phyloP scores from a whole-genome alignment of 345 rosid species.

The Populus pruinosa region DNA sequence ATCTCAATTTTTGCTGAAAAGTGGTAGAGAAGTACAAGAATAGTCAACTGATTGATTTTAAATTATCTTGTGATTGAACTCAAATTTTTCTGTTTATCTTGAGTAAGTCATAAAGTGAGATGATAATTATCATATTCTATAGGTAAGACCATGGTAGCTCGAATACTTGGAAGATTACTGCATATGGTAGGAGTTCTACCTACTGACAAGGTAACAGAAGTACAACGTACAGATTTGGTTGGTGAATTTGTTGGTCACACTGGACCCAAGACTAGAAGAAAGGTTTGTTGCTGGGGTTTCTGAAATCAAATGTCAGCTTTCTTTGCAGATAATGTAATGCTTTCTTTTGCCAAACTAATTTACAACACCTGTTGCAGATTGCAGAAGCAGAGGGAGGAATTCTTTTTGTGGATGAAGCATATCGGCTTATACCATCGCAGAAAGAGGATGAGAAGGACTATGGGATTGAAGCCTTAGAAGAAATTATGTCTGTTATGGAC shows the following conservation, averaged over 20 bases:
- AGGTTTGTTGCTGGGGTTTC: slow-evolving; percentile 40
- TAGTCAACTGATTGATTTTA: neutral
- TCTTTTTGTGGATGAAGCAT: slow-evolving; percentile 98
- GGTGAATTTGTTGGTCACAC: slow-evolving; percentile 99
- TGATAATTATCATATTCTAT: slow-evolving; percentile 14
- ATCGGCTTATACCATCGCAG: slow-evolving; percentile 87
- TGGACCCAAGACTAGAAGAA: slow-evolving; percentile 93
- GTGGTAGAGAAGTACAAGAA: neutral
- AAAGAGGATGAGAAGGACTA: slow-evolving; percentile 93
- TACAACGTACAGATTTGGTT: slow-evolving; percentile 94
- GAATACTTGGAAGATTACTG: slow-evolving; percentile 88
- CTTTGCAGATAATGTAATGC: neutral
- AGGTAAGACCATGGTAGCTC: slow-evolving; percentile 99
- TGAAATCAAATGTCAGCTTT: slow-evolving; percentile 1
- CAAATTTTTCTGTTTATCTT: neutral
- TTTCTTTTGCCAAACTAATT: slow-evolving; percentile 3
- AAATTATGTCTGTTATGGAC: slow-evolving; percentile 98
- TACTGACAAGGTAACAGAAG: slow-evolving; percentile 83
- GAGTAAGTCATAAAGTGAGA: neutral
- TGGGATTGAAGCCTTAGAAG: slow-evolving; percentile 94
- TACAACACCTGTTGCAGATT: slow-evolving; percentile 45
- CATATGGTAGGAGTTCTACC: slow-evolving; percentile 90
- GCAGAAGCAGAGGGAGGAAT: slow-evolving; percentile 98
- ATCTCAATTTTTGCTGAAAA: neutral
- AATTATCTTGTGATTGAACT: neutral